Percentiles rank a stretch among this genome's conserved stretches.
Evolutionary conservation across 805 yeast genomes (phyloP).

Genomic region (Yamadazyma kitorensis): DNA sequence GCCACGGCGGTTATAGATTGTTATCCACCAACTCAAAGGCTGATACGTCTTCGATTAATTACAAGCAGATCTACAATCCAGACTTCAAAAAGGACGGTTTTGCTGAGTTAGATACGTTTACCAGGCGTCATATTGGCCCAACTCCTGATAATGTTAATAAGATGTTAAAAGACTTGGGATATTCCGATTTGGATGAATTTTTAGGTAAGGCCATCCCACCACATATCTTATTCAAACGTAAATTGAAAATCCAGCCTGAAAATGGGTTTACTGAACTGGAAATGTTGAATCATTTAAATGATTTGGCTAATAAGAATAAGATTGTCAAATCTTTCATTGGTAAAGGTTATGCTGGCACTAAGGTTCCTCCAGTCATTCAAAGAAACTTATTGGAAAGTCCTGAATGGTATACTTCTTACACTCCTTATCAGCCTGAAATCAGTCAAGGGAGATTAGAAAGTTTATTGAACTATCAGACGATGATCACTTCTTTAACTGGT

Average conservation of each 20-base stretch:
- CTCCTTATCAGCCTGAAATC: constrained; percentile 98
- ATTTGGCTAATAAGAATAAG: constrained; percentile 73
- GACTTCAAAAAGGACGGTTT: constrained; percentile 19
- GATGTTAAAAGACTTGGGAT: constrained; percentile 69
- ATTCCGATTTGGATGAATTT: constrained; percentile 65
- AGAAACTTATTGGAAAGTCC: constrained; percentile 91
- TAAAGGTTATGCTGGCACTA: constrained; percentile 90
- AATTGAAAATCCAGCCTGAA: constrained; percentile 62
- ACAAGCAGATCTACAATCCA: constrained; percentile 46
- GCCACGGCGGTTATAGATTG: too few species aligned
- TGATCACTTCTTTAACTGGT: constrained; percentile 87
- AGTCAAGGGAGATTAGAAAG: constrained; percentile 95
- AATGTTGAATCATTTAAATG: constrained; percentile 64
- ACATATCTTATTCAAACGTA: constrained; percentile 67
- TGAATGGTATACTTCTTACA: constrained; percentile 98
- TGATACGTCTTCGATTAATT: constrained; percentile 55
- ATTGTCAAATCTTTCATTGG: constrained; percentile 80
- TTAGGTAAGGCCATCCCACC: constrained; percentile 73
- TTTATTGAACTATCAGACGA: constrained; percentile 88
- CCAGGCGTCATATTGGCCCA: constrained; percentile 90
- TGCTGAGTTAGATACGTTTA: constrained; percentile 69
- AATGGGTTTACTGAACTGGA: constrained; percentile 80
- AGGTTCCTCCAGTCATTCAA: constrained; percentile 87
- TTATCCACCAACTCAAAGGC: too few species aligned
- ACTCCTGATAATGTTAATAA: constrained; percentile 54